Percentiles rank a stretch among this genome's conserved stretches.
phyloP scores from a whole-genome alignment of 768 basidiomycete species.

The Lactarius sp. region DNA sequence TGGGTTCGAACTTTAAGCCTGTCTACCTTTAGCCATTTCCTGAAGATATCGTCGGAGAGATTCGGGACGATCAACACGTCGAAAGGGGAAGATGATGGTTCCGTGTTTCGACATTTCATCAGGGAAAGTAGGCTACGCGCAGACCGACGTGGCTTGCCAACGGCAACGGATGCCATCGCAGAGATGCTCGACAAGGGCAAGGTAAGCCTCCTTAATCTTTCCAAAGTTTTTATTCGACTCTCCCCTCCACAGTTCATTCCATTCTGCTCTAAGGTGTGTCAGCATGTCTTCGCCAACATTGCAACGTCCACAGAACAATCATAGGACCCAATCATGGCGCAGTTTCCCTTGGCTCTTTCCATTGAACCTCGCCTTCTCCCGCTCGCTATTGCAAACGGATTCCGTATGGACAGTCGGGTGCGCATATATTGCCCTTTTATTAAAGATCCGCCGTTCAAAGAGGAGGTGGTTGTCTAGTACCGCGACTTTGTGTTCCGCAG shows the following conservation, averaged over 20 bases:
- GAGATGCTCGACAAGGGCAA: conserved; percentile 67
- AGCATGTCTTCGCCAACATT: background rate
- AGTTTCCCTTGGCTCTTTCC: conserved; percentile 71
- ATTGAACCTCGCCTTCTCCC: conserved; percentile 73
- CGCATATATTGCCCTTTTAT: conserved; percentile 17
- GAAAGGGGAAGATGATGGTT: conserved; percentile 75
- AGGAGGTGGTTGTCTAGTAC: conserved; percentile 42
- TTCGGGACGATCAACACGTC: conserved; percentile 64
- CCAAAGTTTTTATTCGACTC: conserved; percentile 1
- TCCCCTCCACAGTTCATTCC: conserved; percentile 59
- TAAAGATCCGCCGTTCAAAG: background rate
- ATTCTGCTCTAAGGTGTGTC: conserved; percentile 59
- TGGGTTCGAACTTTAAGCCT: conserved; percentile 69
- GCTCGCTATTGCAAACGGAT: conserved; percentile 66
- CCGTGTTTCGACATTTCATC: conserved; percentile 56
- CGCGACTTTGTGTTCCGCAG: conserved; percentile 85
- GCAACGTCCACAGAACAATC: conserved; percentile 3
- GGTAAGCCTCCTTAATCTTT: conserved; percentile 38
- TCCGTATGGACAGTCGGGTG: conserved; percentile 75
- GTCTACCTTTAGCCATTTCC: conserved; percentile 57
- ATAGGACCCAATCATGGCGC: conserved; percentile 73
- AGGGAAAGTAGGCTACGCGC: conserved; percentile 64
- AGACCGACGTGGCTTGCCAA: conserved; percentile 52
- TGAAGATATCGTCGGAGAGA: conserved; percentile 50
- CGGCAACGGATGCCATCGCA: conserved; percentile 63